Evolutionary conservation across 768 basidiomycete genomes (phyloP).

Genomic region (Suillus paluster): DNA sequence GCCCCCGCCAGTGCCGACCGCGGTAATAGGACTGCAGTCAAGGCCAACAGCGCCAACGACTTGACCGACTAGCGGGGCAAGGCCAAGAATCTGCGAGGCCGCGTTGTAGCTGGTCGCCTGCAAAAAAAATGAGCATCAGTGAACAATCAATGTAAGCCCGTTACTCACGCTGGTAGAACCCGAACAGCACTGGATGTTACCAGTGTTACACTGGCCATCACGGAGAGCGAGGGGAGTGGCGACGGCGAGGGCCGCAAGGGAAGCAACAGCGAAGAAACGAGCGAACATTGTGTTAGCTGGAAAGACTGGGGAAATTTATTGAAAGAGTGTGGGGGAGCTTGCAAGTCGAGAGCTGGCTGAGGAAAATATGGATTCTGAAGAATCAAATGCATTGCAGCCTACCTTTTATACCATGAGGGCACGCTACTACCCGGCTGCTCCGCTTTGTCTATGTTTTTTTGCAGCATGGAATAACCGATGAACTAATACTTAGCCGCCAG

Average conservation of each 20-base stretch:
- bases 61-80: slow-evolving; percentile 15
- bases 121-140: background rate
- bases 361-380: background rate
- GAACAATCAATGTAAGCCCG: background rate
- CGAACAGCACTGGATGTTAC: slow-evolving; percentile 24
- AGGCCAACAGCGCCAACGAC: slow-evolving; percentile 19
- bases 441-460: background rate
- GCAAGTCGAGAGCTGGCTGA: background rate
- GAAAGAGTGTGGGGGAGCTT: background rate
- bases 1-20: slow-evolving; percentile 28
- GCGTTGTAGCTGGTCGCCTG: slow-evolving; percentile 18
- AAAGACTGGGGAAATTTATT: background rate
- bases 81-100: background rate
- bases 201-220: slow-evolving; percentile 30
- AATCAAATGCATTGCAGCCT: background rate
- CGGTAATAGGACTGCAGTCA: slow-evolving; percentile 18
- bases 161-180: slow-evolving; percentile 17
- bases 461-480: background rate
- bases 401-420: background rate
- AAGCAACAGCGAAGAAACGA: slow-evolving; percentile 17
- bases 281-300: background rate
- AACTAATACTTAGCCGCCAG: background rate
- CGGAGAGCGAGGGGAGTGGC: slow-evolving; percentile 26
- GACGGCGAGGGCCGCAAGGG: slow-evolving; percentile 21
- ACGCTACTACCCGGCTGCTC: background rate